These are phyloP conservation scores for Fusarium chaquense DNA, from an alignment of 2,329 filamentous ascomycete species.

Conservation along the genomic window DNA sequence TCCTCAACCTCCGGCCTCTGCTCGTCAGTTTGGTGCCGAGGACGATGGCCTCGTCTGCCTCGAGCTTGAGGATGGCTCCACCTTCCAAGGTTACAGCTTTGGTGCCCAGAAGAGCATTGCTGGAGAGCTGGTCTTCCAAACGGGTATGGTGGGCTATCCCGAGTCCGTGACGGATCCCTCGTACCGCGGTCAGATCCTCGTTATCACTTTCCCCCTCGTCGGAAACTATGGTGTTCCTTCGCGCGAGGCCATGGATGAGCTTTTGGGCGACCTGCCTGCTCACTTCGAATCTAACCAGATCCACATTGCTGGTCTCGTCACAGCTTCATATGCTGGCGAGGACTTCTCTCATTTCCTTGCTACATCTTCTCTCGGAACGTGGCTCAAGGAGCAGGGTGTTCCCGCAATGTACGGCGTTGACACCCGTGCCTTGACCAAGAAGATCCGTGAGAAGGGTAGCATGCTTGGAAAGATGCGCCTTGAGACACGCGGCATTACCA, in stretches of 20 bases:
- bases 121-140: conserved; percentile 99
- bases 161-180: conserved; percentile 92
- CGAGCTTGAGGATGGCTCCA: conserved; percentile 90
- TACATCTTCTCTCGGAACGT: conserved; percentile 87
- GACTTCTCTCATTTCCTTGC: conserved; percentile 96
- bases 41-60: conserved; percentile 80
- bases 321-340: conserved; percentile 92
- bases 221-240: conserved; percentile 98
- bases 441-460: conserved; percentile 91
- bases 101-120: conserved; percentile 94
- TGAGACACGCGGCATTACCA: conserved; percentile 64
- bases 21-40: conserved; percentile 64
- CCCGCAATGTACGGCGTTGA: conserved; percentile 96
- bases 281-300: conserved; percentile 95
- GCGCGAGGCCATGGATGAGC: conserved; percentile 83
- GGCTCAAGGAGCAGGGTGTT: conserved; percentile 95
- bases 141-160: conserved; percentile 98
- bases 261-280: conserved; percentile 87
- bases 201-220: conserved; percentile 94
- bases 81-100: conserved; percentile 96
- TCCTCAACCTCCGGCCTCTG: conserved; percentile 68
- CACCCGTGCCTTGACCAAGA: conserved; percentile 92
- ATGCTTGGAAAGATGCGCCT: conserved; percentile 93
- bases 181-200: conserved; percentile 92
- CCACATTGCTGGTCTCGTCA: conserved; percentile 91